Percentiles rank a stretch among this genome's conserved stretches.
These are phyloP conservation scores for Tolypocladium inflatum DNA, from an alignment of 2,329 filamentous ascomycete genomes.

Conservation along the genomic window DNA sequence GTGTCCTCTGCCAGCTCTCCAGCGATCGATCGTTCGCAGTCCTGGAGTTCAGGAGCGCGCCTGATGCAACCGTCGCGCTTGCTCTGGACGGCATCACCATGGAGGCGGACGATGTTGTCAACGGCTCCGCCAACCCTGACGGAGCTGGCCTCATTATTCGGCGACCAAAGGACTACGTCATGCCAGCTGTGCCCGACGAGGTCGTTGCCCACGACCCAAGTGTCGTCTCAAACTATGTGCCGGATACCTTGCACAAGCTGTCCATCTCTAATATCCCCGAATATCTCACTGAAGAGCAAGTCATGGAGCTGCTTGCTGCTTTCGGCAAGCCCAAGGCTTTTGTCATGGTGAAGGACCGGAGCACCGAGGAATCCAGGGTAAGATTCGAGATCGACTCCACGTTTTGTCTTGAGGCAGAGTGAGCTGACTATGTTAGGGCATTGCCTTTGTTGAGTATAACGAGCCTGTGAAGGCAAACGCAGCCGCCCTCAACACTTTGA, in stretches of 20 bases:
- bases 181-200: slow-evolving; percentile 69
- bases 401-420: neutral
- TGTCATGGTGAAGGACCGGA: slow-evolving; percentile 75
- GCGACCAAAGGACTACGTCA: slow-evolving; percentile 94
- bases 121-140: slow-evolving; percentile 43
- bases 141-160: slow-evolving; percentile 62
- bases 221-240: slow-evolving; percentile 68
- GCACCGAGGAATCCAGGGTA: slow-evolving; percentile 80
- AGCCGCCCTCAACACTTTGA: slow-evolving; percentile 80
- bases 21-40: slow-evolving; percentile 74
- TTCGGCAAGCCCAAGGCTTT: slow-evolving; percentile 94
- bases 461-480: slow-evolving; percentile 63
- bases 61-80: slow-evolving; percentile 84
- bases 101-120: slow-evolving; percentile 57
- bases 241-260: slow-evolving; percentile 92
- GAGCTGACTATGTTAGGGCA: slow-evolving; percentile 48
- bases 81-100: slow-evolving; percentile 85
- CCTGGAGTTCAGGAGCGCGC: slow-evolving; percentile 78
- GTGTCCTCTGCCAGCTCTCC: slow-evolving; percentile 72
- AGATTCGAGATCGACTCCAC: slow-evolving; percentile 18
- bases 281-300: slow-evolving; percentile 84
- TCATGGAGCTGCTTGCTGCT: slow-evolving; percentile 78
- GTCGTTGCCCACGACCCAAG: slow-evolving; percentile 60
- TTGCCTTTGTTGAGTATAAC: slow-evolving; percentile 92
- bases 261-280: slow-evolving; percentile 81